Percentiles rank a stretch among this genome's conserved stretches.
Evolutionary conservation across 2,329 filamentous ascomycete genomes (phyloP).

Genomic region (Clonostachys byssicola): DNA sequence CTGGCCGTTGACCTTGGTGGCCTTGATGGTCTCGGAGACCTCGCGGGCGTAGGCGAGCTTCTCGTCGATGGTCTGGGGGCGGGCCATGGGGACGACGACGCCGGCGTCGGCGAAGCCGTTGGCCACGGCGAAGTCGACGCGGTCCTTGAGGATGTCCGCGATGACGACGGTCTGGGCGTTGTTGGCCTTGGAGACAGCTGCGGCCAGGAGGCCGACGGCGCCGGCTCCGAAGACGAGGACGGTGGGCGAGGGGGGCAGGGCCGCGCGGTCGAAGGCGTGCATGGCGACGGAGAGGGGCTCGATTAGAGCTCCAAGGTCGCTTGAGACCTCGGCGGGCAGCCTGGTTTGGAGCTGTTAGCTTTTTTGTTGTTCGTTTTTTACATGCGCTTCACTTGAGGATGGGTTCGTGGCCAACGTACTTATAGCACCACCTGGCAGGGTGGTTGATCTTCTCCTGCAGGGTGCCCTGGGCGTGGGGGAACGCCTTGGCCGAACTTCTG

Average conservation of each 20-base stretch:
- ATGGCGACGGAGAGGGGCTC: conserved; percentile 58
- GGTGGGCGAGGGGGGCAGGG: conserved; percentile 28
- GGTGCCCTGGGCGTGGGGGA: conserved; percentile 55
- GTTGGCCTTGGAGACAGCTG: conserved; percentile 49
- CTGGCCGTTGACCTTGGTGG: conserved; percentile 25
- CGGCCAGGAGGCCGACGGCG: conserved; percentile 55
- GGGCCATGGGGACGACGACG: conserved; percentile 42
- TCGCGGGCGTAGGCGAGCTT: conserved; percentile 47
- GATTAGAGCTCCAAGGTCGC: conserved; percentile 51
- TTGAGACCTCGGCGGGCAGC: conserved; percentile 40
- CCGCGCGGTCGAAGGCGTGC: conserved; percentile 46
- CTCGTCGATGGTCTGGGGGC: conserved; percentile 44
- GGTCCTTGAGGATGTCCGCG: conserved; percentile 51
- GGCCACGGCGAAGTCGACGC: conserved; percentile 51
- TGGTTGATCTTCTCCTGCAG: conserved; percentile 53
- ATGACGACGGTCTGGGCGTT: conserved; percentile 41
- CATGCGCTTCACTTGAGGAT: neutral
- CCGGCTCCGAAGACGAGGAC: conserved; percentile 58
- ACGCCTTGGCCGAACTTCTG: conserved; percentile 51
- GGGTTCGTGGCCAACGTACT: conserved; percentile 24
- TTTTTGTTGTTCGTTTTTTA: neutral
- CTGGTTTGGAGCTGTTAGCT: conserved; percentile 15
- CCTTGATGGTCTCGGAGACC: conserved; percentile 38
- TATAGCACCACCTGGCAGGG: conserved; percentile 52
- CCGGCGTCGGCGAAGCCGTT: conserved; percentile 52